Evolutionary conservation across 305 asterid species (phyloP), one percentile per base, ranked within the genome.

Genomic region (Fraxinus angustifolia): DNA sequence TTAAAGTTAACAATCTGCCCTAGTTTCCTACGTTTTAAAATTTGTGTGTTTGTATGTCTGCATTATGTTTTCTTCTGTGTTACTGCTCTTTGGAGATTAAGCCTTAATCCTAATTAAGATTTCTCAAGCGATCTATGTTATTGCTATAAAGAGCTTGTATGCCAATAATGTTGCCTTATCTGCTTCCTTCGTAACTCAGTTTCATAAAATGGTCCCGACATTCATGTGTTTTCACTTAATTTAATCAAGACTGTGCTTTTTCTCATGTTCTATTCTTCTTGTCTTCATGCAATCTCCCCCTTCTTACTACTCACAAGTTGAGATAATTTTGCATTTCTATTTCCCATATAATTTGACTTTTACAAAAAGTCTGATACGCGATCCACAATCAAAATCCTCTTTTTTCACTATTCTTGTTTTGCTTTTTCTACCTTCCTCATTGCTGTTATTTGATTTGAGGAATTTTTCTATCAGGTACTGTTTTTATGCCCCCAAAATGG

Each of bases 401-500:
- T 70, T 33, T 33, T 38, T 70, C 45, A 3, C 12, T 70, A 33
- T 70, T 33, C 76, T 71, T 58, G 28, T 82, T 26, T 31, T n/a
- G 4, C 21, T 11, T 5, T 71, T 33, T 40, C 73, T 73, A 11
- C 68, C 38, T 8, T 62, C 35, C 75, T 76, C 42, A 45, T 56
- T 36, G 21, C 19, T 73, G 60, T 68, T 10, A 40, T 26, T 36
- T 78, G 82, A 50, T 85, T 85, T 75, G 78, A 30, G 53, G 65
- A 65, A 28, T 78, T 85, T 88, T 84, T 10, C 76, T 74, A 76
- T 50, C 87, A 96, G 99, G 98, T 79, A 94, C 98, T 82, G 89
- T 91, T 45, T 96, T 87, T 85, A 94, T 96, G 99, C 99, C 99
- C 45, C 98, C 99, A 35, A 96, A 91, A 85, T 96, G 99, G 98